Base-by-base conservation (phyloP, 176 grass and related monocot species). In the Thinopyrum elongatum region DNA sequence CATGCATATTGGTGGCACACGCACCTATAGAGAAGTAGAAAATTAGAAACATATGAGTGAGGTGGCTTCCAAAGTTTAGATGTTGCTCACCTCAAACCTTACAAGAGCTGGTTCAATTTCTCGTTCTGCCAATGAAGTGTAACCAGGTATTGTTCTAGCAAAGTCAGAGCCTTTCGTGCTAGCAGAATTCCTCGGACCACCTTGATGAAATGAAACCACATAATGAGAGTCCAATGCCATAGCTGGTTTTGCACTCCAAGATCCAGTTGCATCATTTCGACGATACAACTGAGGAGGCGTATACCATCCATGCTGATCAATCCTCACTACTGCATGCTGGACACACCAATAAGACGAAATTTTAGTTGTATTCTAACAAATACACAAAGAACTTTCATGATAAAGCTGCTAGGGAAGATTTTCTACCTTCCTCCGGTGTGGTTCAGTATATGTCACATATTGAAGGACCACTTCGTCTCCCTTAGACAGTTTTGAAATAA, bases 61-160 rank as follows among this genome's bases (percentile, higher is more conserved):
- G 46, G 23, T 36, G 21, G 4, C 34, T 67, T 2, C 57, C 25
- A 81, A 60, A 74, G 55, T 51, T 23, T 62, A 90, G 33, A 44
- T 44, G 36, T 73, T 73, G 23, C 87, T 90, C 81, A 98, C 95
- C 93, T 98, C 96, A 87, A 98, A 95, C 96, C 95, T 98, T 61
- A 98, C 96, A 86, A 98, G 96, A 30, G 96, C 89, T n/a, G 96
- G 96, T 74, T 98, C 96, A 44, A 98, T 95, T 68, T 91, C 96
- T 93, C 92, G 88, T 81, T 98, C 96, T 51, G 93, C 93, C 77
- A 94, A 84, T 65, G 96, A 98, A 14, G 96, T 92, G 86, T 95
- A 95, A 87, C 33, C 33, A 34, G 33, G 33, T 34, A 34, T 3
- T 34, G 33, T 34, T 34, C 80, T 98, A 64, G 84, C 74, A 88